A percentile compares a stretch with the other conserved stretches of the same genome.
Evolutionary conservation across 2,329 filamentous ascomycete genomes (phyloP).

Genomic region (Fusarium anguioides): DNA sequence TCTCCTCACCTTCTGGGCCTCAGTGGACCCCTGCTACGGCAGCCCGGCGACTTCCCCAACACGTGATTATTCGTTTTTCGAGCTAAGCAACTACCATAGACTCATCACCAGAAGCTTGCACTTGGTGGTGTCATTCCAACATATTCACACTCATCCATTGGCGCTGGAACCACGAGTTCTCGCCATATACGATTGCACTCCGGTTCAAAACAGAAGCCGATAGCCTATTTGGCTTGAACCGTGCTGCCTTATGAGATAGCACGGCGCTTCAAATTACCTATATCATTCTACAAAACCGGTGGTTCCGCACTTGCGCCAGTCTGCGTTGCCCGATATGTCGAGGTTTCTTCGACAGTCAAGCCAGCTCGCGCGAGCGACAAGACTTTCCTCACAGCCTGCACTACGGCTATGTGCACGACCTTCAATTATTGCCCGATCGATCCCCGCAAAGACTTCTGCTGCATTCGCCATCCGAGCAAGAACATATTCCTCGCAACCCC

Average conservation of each 20-base stretch:
- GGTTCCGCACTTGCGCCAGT: conserved; percentile 50
- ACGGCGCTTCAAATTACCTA: conserved; percentile 36
- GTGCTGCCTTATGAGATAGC: conserved; percentile 50
- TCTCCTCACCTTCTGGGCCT: conserved; percentile 6
- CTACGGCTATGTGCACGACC: conserved; percentile 58
- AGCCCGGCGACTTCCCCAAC: conserved; percentile 31
- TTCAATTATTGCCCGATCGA: conserved; percentile 47
- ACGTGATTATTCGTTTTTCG: conserved; percentile 49
- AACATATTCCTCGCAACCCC: conserved; percentile 53
- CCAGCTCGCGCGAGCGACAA: conserved; percentile 72
- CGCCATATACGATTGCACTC: conserved; percentile 21
- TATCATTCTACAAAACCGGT: conserved; percentile 47
- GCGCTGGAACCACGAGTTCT: conserved; percentile 30
- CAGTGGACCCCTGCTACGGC: conserved; percentile 32
- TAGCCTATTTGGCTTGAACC: conserved; percentile 27
- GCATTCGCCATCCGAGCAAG: conserved; percentile 49
- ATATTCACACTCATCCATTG: conserved; percentile 41
- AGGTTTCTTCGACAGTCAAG: conserved; percentile 74
- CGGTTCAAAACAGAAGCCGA: conserved; percentile 4
- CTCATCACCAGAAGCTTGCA: conserved; percentile 46
- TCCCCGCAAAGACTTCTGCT: conserved; percentile 44
- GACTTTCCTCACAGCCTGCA: conserved; percentile 64
- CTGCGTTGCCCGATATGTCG: conserved; percentile 64
- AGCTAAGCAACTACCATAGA: conserved; percentile 42
- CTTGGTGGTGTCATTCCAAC: conserved; percentile 47